These are phyloP conservation scores for Alternaria rosae DNA, from an alignment of 2,329 filamentous ascomycete species.

Conservation along the genomic window DNA sequence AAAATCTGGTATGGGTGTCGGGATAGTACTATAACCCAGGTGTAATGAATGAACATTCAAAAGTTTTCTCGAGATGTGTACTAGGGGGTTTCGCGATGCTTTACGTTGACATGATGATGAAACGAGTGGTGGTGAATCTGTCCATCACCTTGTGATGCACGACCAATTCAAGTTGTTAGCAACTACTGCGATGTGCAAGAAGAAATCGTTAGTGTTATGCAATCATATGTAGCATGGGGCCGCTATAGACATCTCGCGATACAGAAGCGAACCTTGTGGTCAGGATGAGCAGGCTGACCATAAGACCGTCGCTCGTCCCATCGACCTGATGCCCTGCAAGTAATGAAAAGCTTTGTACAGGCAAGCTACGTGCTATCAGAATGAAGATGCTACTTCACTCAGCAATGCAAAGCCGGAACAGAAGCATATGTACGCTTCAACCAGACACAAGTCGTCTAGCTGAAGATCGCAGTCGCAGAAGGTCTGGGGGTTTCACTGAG, in stretches of 20 bases:
- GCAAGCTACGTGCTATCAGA: background rate
- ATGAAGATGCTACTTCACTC: background rate
- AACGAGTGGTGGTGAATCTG: accelerated
- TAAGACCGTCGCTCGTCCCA: accelerated
- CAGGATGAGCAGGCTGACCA: background rate
- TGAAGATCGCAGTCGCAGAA: background rate
- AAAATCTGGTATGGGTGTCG: background rate
- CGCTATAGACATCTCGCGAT: background rate
- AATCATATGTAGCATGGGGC: background rate
- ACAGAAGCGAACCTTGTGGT: background rate
- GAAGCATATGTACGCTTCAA: background rate
- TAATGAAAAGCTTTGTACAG: background rate
- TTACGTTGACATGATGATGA: too few species aligned
- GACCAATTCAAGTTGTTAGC: background rate
- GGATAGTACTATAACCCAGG: background rate
- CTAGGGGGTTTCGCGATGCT: too few species aligned
- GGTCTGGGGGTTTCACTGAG: background rate
- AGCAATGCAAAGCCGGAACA: background rate
- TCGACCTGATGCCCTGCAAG: background rate
- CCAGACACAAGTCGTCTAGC: background rate
- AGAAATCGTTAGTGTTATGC: too few species aligned
- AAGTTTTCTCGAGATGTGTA: too few species aligned
- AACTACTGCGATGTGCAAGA: background rate
- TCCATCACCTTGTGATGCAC: background rate
- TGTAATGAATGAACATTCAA: too few species aligned